A percentile compares a stretch with the other conserved stretches of the same genome.
phyloP scores from a whole-genome alignment of 768 basidiomycete genomes.

The Kondoa subrosea region DNA sequence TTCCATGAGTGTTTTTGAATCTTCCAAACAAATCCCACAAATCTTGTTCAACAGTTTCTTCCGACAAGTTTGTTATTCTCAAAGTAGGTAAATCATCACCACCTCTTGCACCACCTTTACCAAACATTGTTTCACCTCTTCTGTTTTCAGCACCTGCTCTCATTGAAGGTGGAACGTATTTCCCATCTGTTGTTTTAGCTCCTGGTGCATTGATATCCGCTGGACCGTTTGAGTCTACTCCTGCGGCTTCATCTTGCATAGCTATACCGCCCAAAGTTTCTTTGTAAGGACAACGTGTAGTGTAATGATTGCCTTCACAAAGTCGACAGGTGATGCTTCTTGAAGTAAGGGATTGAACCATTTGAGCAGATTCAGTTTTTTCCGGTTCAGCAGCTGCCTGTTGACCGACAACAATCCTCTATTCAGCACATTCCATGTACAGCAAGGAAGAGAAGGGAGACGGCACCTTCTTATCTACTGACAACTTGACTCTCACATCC shows the following conservation, averaged over 20 bases:
- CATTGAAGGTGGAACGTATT: constrained; percentile 90
- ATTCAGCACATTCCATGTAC: no score
- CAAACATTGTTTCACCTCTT: constrained; percentile 62
- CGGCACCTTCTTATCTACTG: constrained; percentile 43
- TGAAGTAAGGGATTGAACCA: constrained; percentile 37
- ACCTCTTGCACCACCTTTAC: constrained; percentile 42
- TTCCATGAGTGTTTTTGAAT: constrained; percentile 43
- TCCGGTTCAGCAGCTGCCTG: constrained; percentile 22
- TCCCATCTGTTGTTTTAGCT: constrained; percentile 42
- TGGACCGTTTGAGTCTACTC: neutral
- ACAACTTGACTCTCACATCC: constrained; percentile 48
- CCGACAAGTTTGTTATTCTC: constrained; percentile 89
- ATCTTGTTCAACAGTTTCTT: constrained; percentile 88
- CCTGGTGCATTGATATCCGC: constrained; percentile 7
- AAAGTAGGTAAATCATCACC: constrained; percentile 94
- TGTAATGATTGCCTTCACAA: constrained; percentile 95
- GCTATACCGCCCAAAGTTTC: constrained; percentile 63
- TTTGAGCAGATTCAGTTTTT: constrained; percentile 34
- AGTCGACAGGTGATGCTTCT: constrained; percentile 82
- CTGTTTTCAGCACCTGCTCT: constrained; percentile 47
- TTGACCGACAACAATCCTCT: neutral
- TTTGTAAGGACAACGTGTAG: constrained; percentile 95
- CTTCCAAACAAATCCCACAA: constrained; percentile 72
- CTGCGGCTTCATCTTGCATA: constrained; percentile 34
- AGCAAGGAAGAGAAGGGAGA: constrained; percentile 18